phyloP scores from a whole-genome alignment of 164 flowering plant genomes.

The Sedum album region DNA sequence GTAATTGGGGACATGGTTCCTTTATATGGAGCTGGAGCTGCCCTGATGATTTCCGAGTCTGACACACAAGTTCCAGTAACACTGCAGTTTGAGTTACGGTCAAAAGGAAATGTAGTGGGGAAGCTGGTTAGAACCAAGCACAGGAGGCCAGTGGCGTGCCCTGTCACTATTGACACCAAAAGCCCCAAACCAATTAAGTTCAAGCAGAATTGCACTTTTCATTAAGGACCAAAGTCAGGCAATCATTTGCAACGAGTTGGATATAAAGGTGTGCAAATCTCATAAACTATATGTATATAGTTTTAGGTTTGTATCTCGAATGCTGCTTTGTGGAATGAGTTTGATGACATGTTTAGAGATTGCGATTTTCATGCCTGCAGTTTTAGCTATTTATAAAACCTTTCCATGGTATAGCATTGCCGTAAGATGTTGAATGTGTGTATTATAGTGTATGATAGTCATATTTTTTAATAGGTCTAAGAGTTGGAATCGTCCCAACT shows the following conservation, averaged over 20 bases:
- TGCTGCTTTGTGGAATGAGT: neutral
- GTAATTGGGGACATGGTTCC: conserved; percentile 72
- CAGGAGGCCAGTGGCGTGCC: conserved; percentile 36
- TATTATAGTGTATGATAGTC: too few relatives aligned
- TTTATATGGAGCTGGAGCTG: conserved; percentile 82
- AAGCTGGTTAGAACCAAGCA: conserved; percentile 67
- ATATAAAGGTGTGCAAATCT: neutral
- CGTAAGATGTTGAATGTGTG: too few relatives aligned
- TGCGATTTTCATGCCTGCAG: too few relatives aligned
- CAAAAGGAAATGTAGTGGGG: conserved; percentile 80
- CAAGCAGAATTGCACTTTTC: conserved; percentile 39
- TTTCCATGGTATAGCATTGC: too few relatives aligned
- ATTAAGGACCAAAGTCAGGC: too few relatives aligned
- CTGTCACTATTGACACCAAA: conserved; percentile 33
- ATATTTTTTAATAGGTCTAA: too few relatives aligned
- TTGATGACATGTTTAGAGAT: too few relatives aligned
- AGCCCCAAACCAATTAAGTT: conserved; percentile 53
- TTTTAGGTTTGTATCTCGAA: neutral
- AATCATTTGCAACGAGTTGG: neutral
- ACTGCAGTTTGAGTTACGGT: conserved; percentile 46
- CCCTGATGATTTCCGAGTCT: conserved; percentile 28
- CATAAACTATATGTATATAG: neutral
- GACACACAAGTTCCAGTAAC: conserved; percentile 46
- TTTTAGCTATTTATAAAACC: too few relatives aligned
- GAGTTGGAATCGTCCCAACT: too few relatives aligned